Evolutionary conservation across 768 basidiomycete species (phyloP).

Genomic region (Macrolepiota fuliginosa): DNA sequence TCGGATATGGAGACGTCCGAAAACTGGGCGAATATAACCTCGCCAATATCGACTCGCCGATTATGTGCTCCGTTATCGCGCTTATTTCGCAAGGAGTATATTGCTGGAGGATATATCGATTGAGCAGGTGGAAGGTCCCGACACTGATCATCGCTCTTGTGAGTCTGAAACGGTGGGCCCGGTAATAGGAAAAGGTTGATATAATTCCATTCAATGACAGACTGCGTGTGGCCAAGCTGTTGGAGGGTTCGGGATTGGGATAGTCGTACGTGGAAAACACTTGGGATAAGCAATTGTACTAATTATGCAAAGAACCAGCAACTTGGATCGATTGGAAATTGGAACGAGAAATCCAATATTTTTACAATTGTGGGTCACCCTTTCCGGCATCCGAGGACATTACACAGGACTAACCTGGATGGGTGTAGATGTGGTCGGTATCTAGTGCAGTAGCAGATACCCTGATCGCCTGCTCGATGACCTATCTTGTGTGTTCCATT

Average conservation of each 20-base stretch:
- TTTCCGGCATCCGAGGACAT: no score
- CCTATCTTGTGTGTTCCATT: constrained; percentile 1
- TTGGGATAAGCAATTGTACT: no score
- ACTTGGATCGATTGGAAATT: no score
- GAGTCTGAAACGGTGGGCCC: not conserved
- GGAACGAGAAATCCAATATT: no score
- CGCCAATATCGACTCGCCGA: not conserved
- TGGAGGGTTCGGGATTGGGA: no score
- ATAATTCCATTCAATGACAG: not conserved
- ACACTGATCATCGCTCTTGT: not conserved
- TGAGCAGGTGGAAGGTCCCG: not conserved
- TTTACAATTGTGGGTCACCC: no score
- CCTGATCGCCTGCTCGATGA: constrained; percentile 3
- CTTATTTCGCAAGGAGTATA: not conserved
- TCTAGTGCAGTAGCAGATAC: constrained; percentile 8
- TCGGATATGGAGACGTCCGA: not conserved
- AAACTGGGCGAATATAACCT: not conserved
- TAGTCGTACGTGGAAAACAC: no score
- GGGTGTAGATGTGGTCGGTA: constrained; percentile 2
- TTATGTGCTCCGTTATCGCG: not conserved
- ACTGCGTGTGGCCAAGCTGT: not conserved
- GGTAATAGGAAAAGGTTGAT: no score
- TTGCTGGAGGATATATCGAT: not conserved
- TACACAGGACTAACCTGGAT: not conserved
- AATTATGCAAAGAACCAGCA: not conserved